Percentiles rank a stretch among this genome's conserved stretches.
phyloP scores from a whole-genome alignment of 2,329 filamentous ascomycete species.

The Trichophyton mentagrophytes region DNA sequence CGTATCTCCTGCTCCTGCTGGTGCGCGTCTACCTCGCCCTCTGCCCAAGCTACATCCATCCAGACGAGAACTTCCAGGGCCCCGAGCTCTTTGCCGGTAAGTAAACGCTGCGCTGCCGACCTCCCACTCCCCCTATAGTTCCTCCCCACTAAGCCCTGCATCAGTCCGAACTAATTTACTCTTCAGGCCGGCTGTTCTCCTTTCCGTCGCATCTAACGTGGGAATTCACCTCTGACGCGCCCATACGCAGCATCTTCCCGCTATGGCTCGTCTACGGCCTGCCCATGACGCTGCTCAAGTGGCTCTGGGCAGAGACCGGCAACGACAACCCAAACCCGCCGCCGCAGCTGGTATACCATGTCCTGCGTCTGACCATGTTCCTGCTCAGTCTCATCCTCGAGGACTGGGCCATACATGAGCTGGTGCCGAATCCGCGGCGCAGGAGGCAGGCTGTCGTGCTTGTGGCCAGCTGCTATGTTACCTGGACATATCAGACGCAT shows the following conservation, averaged over 20 bases:
- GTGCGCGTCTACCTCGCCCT: conserved; percentile 89
- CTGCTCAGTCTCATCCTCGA: conserved; percentile 88
- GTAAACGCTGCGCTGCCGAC: conserved; percentile 20
- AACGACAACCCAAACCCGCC: conserved; percentile 58
- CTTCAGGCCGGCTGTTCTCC: conserved; percentile 72
- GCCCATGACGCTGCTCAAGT: conserved; percentile 83
- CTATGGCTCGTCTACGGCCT: conserved; percentile 91
- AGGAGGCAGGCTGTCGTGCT: conserved; percentile 65
- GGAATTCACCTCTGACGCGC: conserved; percentile 83
- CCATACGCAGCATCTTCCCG: conserved; percentile 91
- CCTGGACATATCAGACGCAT: conserved; percentile 96
- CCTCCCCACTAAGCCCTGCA: not conserved
- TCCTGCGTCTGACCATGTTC: conserved; percentile 82
- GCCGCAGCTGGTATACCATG: conserved; percentile 81
- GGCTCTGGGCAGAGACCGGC: conserved; percentile 80
- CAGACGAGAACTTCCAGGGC: conserved; percentile 97
- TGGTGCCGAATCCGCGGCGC: conserved; percentile 61
- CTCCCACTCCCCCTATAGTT: too few relatives aligned
- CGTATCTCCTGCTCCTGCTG: conserved; percentile 71
- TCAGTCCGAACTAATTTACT: not conserved
- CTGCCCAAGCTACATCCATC: conserved; percentile 90
- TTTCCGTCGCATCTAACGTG: conserved; percentile 84
- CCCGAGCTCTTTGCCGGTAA: conserved; percentile 92
- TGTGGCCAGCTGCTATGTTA: conserved; percentile 92
- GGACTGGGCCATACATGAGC: conserved; percentile 92